Evolutionary conservation across 495 filamentous ascomycete species (phyloP), one percentile per base, ranked within the genome.

Genomic region (Trichoderma asperelloides): DNA sequence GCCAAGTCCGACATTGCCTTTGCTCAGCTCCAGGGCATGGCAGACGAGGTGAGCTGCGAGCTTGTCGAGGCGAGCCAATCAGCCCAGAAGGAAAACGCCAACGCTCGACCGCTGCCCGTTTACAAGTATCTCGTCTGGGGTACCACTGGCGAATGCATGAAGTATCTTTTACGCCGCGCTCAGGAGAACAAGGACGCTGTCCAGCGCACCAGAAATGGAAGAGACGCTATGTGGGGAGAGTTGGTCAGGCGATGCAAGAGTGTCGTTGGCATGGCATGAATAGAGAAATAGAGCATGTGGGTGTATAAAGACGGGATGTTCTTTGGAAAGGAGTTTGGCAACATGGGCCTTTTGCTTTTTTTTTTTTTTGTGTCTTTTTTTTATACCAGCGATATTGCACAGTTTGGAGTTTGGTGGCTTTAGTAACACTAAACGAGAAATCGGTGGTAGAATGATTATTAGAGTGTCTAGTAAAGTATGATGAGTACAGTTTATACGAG

Each of bases 91-190:
- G 33, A 28, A 49, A 66, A 25, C 55, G 69, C 49, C 5, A 45
- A 33, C 49, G 81, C 87, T 12, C 43, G 39, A 30, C 75, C 80
- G 12, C 85, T 86, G 0, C 83, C 85, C 69, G 89, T 88, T 21
- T 96, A 89, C 78, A 98, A 98, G 79, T 93, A 96, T 69, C 78
- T 93, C 67, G 90, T 93, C 39, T 98, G 94, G 94, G 94, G 94
- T 7, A 89, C 88, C 1, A 92, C 92, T 33, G 85, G 88, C 51
- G 92, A 98, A 78, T 98, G 94, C 78, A 88, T 97, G 87, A 94
- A 93, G 70, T 98, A 96, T 75, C 75, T 98, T 40, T 78, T 96
- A 16, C 80, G 94, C 51, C 80, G 94, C 51, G 94, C 93, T 40
- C 81, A 95, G 63, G 94, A 98, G 84, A 98, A 98, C 76, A 88